Evolutionary conservation across 345 rosid species (phyloP).

Genomic region (Ricinus communis): DNA sequence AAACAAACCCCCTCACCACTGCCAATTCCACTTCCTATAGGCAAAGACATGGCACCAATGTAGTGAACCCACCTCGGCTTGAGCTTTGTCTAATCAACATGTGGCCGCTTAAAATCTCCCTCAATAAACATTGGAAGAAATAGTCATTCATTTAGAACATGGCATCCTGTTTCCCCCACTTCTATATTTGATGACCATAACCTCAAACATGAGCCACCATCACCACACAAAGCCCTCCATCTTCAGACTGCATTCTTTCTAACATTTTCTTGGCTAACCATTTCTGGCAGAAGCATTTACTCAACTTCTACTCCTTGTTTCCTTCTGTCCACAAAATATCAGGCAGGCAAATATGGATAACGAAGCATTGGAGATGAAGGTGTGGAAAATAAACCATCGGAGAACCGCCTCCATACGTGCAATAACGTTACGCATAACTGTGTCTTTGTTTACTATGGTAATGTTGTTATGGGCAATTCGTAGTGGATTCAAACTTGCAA

Average conservation of each 20-base stretch:
- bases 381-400: slow-evolving; percentile 14
- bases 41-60: neutral
- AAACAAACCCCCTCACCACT: too few relatives aligned
- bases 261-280: neutral
- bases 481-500: slow-evolving; percentile 27
- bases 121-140: too few relatives aligned
- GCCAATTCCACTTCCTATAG: neutral
- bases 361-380: slow-evolving; percentile 1
- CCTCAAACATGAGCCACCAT: too few relatives aligned
- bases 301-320: neutral
- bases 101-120: too few relatives aligned
- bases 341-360: slow-evolving; percentile 16
- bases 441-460: slow-evolving; percentile 19
- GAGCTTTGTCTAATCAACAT: too few relatives aligned
- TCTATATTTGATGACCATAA: too few relatives aligned
- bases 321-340: too few relatives aligned
- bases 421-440: slow-evolving; percentile 13
- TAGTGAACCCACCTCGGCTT: neutral
- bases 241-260: neutral
- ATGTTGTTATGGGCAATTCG: slow-evolving; percentile 31
- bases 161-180: too few relatives aligned
- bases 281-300: neutral
- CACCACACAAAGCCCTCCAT: too few relatives aligned
- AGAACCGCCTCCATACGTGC: neutral
- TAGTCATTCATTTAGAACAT: too few relatives aligned